Percentiles rank a stretch among this genome's conserved stretches.
These are phyloP conservation scores for Gelatoporia subvermispora DNA, from an alignment of 768 basidiomycete genomes.

Conservation along the genomic window DNA sequence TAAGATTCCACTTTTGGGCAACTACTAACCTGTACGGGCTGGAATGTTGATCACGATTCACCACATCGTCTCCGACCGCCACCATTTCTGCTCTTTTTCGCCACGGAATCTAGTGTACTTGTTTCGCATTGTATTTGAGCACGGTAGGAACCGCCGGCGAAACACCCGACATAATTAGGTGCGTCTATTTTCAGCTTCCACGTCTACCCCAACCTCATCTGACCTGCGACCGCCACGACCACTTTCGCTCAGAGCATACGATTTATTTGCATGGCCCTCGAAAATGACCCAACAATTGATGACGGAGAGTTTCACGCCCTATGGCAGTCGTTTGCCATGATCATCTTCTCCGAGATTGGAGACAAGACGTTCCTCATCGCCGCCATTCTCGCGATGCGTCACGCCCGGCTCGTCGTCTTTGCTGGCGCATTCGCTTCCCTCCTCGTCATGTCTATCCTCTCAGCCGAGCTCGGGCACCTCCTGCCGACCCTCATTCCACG, in stretches of 20 bases:
- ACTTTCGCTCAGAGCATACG: neutral
- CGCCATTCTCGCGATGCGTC: slow-evolving; percentile 89
- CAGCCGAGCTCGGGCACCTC: slow-evolving; percentile 89
- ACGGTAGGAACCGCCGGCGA: too few species aligned
- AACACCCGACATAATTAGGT: too few species aligned
- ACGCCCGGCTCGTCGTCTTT: slow-evolving; percentile 83
- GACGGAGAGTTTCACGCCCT: slow-evolving; percentile 48
- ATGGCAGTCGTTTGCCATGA: slow-evolving; percentile 80
- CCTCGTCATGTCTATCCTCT: slow-evolving; percentile 89
- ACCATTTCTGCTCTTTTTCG: too few species aligned
- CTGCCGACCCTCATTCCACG: slow-evolving; percentile 80
- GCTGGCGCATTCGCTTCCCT: slow-evolving; percentile 85
- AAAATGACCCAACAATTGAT: slow-evolving; percentile 10
- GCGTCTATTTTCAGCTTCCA: too few species aligned
- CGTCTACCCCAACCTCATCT: too few species aligned
- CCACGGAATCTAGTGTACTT: too few species aligned
- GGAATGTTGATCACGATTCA: too few species aligned
- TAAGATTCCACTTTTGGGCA: too few species aligned
- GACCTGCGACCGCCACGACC: too few species aligned
- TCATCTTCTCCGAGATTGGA: slow-evolving; percentile 89
- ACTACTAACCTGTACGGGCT: too few species aligned
- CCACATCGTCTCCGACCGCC: too few species aligned
- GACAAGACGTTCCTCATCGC: slow-evolving; percentile 93
- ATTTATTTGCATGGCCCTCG: slow-evolving; percentile 10
- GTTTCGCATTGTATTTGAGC: too few species aligned